Evolutionary conservation across 768 basidiomycete species (phyloP).

Genomic region (Lyophyllum atratum): DNA sequence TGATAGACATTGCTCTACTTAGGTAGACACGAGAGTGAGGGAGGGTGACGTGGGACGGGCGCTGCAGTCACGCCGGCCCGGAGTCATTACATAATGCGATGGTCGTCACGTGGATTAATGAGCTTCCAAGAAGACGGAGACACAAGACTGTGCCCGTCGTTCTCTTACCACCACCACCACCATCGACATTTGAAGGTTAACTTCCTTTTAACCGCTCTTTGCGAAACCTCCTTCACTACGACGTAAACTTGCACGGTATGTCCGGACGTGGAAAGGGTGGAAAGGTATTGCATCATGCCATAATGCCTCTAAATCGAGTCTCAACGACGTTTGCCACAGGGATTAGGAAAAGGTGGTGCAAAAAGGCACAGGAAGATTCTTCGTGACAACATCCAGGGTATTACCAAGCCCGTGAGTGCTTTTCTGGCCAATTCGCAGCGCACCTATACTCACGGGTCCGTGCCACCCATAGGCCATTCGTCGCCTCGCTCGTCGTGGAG

Average conservation of each 20-base stretch:
- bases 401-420: slow-evolving; percentile 15
- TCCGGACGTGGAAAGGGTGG: slow-evolving; percentile 82
- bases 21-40: background rate
- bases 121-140: too few relatives aligned
- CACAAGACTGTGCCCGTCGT: slow-evolving; percentile 9
- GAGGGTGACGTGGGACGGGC: too few relatives aligned
- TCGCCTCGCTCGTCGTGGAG: slow-evolving; percentile 83
- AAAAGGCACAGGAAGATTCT: slow-evolving; percentile 83
- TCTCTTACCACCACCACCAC: slow-evolving; percentile 25
- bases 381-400: slow-evolving; percentile 81
- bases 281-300: slow-evolving; percentile 48
- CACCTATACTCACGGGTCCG: slow-evolving; percentile 20
- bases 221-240: background rate
- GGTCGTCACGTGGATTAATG: slow-evolving; percentile 30
- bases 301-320: background rate
- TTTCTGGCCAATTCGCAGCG: background rate
- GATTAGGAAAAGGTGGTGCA: slow-evolving; percentile 78
- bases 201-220: background rate
- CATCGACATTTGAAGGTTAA: slow-evolving; percentile 20
- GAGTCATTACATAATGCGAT: slow-evolving; percentile 20
- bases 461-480: slow-evolving; percentile 68
- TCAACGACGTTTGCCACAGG: slow-evolving; percentile 36
- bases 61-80: slow-evolving; percentile 42
- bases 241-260: slow-evolving; percentile 38
- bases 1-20: slow-evolving; percentile 50